Base-by-base conservation (phyloP, 2,329 filamentous ascomycete genomes). In the Emergomyces pasteurianus region DNA sequence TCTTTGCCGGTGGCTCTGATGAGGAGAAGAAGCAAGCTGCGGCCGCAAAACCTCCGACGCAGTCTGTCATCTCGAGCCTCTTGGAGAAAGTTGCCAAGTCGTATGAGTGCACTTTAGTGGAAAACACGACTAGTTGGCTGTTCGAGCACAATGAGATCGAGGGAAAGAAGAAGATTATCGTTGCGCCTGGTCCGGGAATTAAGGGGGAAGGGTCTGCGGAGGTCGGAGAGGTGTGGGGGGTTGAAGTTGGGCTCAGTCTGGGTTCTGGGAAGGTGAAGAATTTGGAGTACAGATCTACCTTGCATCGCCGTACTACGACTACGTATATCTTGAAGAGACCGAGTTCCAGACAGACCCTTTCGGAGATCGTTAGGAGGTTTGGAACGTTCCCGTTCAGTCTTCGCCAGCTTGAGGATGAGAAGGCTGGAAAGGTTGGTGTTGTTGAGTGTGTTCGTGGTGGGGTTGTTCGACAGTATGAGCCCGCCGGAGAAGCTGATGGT, bases 131-230 rank as follows among this genome's bases (percentile, higher is more conserved):
- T 50, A 95, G 90, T 72, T 99, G 94, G 92, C 79, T 90, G 63
- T 97, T 99, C 74, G 91, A 90, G 72, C 89, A 89, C 75, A 96
- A 97, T 77, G 94, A 99, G 77, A 97, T 99, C 66, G 94, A 99
- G 80, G 89, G 89, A 70, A 86, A 88, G 81, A 96, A 96, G 86
- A 97, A 96, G 85, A 96, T 99, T 72, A 94, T 99, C 67, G 81
- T 99, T 61, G 83, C 90, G 43, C 76, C 76, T 28, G 89, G 91
- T 40, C 84, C 86, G 58, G 91, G 96, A 70, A 86, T 88, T 72
- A 95, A 91, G 80, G 92, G 92, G 61, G 94, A 99, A 64, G 94
- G 94, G 71, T 77, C 85, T 61, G 89, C 94, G 61, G 92, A 95
- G 71, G 79, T 95, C 61, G 88, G 90, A 67, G 94, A 99, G 74